Conservation (phyloP, 768 basidiomycete species). For the Daedalea quercina region DNA sequence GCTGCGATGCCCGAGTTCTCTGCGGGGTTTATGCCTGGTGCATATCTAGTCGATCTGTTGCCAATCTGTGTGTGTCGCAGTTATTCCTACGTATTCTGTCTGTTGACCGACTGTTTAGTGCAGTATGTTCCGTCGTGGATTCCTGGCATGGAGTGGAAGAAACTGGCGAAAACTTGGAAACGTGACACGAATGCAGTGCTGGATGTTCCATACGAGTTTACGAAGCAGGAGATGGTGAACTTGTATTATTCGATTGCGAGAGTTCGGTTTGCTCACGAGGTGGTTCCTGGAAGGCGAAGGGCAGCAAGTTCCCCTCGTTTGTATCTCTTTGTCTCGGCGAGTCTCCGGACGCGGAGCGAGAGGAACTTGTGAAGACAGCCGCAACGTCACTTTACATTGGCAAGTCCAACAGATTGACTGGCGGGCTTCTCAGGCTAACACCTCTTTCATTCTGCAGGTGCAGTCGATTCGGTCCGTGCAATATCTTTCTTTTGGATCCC, state of each 20-base stretch:
- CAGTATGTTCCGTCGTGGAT: constrained; percentile 32
- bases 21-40: constrained; percentile 21
- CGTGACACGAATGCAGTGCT: constrained; percentile 9
- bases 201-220: constrained; percentile 24
- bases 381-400: constrained; percentile 11
- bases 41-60: constrained; percentile 23
- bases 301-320: constrained; percentile 12
- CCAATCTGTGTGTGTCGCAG: constrained; percentile 15
- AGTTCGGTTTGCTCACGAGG: not conserved
- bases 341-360: constrained; percentile 1
- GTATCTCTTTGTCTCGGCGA: constrained; percentile 10
- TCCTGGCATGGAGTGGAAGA: constrained; percentile 31
- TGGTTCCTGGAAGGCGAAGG: constrained; percentile 10
- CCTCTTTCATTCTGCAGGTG: not conserved
- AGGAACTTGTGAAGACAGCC: constrained; percentile 10
- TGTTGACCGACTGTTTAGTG: constrained; percentile 16
- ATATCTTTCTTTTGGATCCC: too few species aligned
- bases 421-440: too few species aligned
- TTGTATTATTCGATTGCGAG: constrained; percentile 3
- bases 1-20: constrained; percentile 20
- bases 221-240: constrained; percentile 25
- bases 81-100: not conserved
- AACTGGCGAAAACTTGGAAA: constrained; percentile 22
- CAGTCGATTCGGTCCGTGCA: not conserved
- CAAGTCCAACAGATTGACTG: not conserved